Base-by-base conservation (phyloP, 495 filamentous ascomycete genomes). In the Daldinia grandis region DNA sequence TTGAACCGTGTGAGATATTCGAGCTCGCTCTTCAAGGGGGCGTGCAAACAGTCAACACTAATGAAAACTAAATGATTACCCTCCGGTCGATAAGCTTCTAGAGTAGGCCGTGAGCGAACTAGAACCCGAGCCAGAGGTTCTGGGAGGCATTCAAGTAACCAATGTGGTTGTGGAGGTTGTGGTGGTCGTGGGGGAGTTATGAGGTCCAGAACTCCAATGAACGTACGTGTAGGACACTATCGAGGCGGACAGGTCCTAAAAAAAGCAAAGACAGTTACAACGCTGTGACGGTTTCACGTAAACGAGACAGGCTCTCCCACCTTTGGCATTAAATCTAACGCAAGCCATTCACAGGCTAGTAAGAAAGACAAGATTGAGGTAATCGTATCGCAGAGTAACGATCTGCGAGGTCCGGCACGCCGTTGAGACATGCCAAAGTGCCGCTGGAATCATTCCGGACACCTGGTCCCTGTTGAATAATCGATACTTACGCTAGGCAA, bases 401-500 rank as follows among this genome's bases (percentile, higher is more conserved):
- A 72, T 72, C 59, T 57, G 64, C 49, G 57, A 28, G 40, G 61
- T 47, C 55, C 49, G 56, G 60, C 37, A 15, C 21, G 56, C 35
- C 53, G 61, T 53, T 72, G 51, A 72, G 70, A 72, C 70, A 72
- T 61, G 40, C 38, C 50, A 42, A 61, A 55, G 38, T 31, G 61
- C 51, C 35, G 64, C 57, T 72, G 61, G 51, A 53, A 68, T 67
- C 56, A 62, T 68, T 28, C 61, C 70, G 70, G 30, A 8, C 33
- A 27, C 70, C 70, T 65, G 57, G 64, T 51, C 64, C 70, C 49
- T 72, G 64, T 30, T 60, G 3, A 37, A 60, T 5, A 35, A 25
- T 31, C 42, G 58, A 54, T 50, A 66, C 51, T n/a, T 54, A 59
- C 59, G 38, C n/a, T n/a, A n/a, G n/a, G n/a, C n/a, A n/a, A n/a